phyloP scores from a whole-genome alignment of 1,284 basidiomycete species.

The Cystobasidiaceae sp. region DNA sequence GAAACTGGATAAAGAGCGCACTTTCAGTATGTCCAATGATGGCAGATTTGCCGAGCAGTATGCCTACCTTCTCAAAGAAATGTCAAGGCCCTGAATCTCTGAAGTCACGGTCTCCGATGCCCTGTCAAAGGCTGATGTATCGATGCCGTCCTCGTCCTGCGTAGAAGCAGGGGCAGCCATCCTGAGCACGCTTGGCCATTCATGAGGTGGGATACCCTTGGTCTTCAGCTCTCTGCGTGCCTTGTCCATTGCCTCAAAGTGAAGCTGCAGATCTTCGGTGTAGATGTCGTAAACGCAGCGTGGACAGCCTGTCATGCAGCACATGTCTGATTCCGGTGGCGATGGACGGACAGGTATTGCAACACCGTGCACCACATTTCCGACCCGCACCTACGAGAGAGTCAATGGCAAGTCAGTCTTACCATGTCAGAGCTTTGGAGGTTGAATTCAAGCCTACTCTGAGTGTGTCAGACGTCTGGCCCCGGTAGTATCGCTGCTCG shows the following conservation, averaged over 20 bases:
- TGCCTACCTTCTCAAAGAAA: slow-evolving; percentile 25
- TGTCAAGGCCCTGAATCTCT: slow-evolving; percentile 20
- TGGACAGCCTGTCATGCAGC: slow-evolving; percentile 28
- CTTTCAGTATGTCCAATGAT: background rate
- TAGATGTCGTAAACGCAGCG: slow-evolving; percentile 27
- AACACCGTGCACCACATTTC: background rate
- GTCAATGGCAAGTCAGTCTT: too few relatives aligned
- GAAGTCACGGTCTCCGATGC: slow-evolving; percentile 9
- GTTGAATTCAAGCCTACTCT: background rate
- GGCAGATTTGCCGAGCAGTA: background rate
- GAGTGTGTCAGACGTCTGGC: background rate
- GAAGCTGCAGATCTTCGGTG: slow-evolving; percentile 22
- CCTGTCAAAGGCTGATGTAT: slow-evolving; percentile 15
- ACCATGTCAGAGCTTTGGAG: too few relatives aligned
- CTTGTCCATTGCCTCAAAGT: slow-evolving; percentile 25
- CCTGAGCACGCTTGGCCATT: slow-evolving; percentile 14
- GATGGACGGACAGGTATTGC: slow-evolving; percentile 7
- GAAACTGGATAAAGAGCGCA: slow-evolving; percentile 1
- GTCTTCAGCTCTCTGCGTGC: slow-evolving; percentile 1
- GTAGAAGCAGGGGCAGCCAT: background rate
- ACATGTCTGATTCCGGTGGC: slow-evolving; percentile 11
- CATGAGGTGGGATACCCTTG: slow-evolving; percentile 1
- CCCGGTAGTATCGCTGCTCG: background rate
- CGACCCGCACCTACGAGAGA: background rate
- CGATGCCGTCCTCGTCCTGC: background rate